Conservation (phyloP, 2,329 filamentous ascomycete genomes). For the Neofusicoccum ribis region DNA sequence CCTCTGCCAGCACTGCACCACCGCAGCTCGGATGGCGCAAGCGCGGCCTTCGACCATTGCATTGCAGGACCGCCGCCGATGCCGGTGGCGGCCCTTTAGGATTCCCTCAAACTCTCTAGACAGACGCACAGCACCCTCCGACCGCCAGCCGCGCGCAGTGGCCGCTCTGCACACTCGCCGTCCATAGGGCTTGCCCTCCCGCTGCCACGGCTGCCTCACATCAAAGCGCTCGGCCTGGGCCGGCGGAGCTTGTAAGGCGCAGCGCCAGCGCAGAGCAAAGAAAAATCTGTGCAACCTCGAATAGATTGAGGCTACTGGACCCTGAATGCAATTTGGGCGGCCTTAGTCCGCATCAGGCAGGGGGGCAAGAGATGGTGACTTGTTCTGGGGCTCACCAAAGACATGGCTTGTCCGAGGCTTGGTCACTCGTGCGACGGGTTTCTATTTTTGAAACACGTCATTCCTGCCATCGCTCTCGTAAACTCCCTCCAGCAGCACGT, state of each 20-base stretch:
- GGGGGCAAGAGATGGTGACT: not conserved
- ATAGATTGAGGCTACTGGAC: conserved; percentile 12
- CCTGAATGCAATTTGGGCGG: not conserved
- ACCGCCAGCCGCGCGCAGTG: conserved; percentile 1
- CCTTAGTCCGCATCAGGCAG: not conserved
- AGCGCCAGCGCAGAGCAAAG: not conserved
- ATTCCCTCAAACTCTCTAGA: not conserved
- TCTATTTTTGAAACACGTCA: conserved; percentile 9
- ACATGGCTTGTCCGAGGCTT: conserved; percentile 5
- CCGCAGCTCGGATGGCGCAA: not conserved
- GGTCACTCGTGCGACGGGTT: conserved; percentile 3
- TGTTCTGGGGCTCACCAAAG: not conserved
- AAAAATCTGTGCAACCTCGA: not conserved
- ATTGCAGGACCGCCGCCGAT: not conserved
- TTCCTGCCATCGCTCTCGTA: not conserved
- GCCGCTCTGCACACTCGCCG: conserved; percentile 8
- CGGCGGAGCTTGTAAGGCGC: not conserved
- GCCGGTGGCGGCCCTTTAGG: not conserved
- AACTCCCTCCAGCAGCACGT: not conserved
- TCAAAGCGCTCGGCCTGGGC: not conserved
- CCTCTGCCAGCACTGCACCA: conserved; percentile 1
- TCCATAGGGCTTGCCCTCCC: not conserved
- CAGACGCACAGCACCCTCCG: not conserved
- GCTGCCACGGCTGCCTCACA: not conserved
- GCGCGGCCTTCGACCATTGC: not conserved